Percentiles rank a stretch among this genome's conserved stretches.
These are phyloP conservation scores for Cystoisospora suis DNA, from an alignment of 169 alveolate genomes.

Conservation along the genomic window DNA sequence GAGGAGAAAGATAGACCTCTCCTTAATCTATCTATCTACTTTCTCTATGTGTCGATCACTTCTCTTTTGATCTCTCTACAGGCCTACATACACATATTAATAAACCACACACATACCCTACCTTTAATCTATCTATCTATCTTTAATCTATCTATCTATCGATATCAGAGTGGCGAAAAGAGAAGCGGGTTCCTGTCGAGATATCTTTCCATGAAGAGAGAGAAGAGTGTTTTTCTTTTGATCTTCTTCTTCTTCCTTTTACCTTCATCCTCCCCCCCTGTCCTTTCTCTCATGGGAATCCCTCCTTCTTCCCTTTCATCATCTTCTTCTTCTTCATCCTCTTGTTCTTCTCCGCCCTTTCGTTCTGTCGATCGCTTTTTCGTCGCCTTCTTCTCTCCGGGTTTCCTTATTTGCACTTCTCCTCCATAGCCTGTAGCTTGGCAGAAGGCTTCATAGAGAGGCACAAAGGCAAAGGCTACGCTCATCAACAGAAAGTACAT, in stretches of 20 bases:
- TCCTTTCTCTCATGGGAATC: neutral
- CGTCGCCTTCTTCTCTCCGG: neutral
- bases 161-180: neutral
- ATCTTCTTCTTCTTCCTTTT: neutral
- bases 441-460: constrained; percentile 51
- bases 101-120: neutral
- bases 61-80: no score
- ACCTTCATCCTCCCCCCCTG: constrained; percentile 20
- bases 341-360: neutral
- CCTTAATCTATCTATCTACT: neutral
- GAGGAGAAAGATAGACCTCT: neutral
- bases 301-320: neutral
- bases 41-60: no score
- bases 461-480: constrained; percentile 54
- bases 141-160: neutral
- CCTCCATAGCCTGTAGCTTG: constrained; percentile 46
- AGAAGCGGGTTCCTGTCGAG: no score
- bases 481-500: constrained; percentile 38
- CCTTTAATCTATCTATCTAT: neutral
- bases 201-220: no score
- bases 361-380: neutral
- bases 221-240: no score
- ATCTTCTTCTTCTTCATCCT: neutral
- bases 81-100: neutral
- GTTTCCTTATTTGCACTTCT: neutral